Evolutionary conservation across 2,329 filamentous ascomycete species (phyloP).

Genomic region (Kalaharituber pfeilii): DNA sequence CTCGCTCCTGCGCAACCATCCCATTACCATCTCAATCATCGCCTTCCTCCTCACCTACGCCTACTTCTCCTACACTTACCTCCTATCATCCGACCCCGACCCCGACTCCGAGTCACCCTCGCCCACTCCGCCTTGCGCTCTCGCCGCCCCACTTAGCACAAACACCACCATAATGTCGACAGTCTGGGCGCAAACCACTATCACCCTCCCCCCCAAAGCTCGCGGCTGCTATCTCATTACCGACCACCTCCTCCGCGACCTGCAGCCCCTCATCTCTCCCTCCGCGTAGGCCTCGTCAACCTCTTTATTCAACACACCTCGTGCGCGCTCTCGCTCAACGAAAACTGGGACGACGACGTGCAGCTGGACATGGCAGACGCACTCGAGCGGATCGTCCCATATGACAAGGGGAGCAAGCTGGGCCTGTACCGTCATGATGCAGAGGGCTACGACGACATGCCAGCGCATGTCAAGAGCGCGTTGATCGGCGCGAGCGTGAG

Average conservation of each 20-base stretch:
- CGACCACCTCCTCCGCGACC: slow-evolving; percentile 46
- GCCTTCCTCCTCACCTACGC: no score
- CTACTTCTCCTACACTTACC: no score
- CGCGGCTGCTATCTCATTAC: slow-evolving; percentile 86
- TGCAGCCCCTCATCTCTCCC: slow-evolving; percentile 61
- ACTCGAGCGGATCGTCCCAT: slow-evolving; percentile 73
- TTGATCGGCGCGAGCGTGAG: slow-evolving; percentile 77
- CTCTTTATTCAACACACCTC: slow-evolving; percentile 92
- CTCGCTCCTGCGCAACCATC: no score
- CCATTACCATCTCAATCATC: no score
- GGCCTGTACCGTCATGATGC: slow-evolving; percentile 70
- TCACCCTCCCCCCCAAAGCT: slow-evolving; percentile 57
- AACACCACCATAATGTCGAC: no score
- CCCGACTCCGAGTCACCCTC: no score
- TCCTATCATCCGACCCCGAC: no score
- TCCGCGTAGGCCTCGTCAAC: slow-evolving; percentile 73
- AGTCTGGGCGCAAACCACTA: slow-evolving; percentile 26
- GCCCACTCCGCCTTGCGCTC: no score
- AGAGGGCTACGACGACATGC: slow-evolving; percentile 89
- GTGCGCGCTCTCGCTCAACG: slow-evolving; percentile 78
- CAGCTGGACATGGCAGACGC: slow-evolving; percentile 85
- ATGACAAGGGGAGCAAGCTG: slow-evolving; percentile 50
- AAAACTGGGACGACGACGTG: slow-evolving; percentile 74
- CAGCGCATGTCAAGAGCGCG: slow-evolving; percentile 84
- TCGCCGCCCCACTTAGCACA: no score